Evolutionary conservation across 1,139 yeast genomes (phyloP), one percentile per base, ranked within the genome.

Genomic region (Saccharomycopsis phalli): DNA sequence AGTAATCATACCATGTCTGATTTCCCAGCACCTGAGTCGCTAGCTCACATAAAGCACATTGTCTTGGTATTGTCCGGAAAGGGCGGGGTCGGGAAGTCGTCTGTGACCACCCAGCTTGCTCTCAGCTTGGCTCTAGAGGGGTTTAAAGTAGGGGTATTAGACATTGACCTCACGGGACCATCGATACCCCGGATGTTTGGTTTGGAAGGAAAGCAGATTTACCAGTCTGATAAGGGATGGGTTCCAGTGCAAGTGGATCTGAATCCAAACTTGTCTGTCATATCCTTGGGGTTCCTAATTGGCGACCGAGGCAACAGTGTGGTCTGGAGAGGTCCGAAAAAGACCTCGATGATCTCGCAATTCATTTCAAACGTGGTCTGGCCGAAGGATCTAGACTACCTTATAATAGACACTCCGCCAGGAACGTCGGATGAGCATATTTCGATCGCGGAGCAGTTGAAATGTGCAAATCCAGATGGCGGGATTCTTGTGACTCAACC

Each of bases 361-460:
- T 88, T 93, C 55, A 66, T 93, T 34, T 75, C 76, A 47, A 97
- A 91, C 57, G 95, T 91, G 1, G 74, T 75, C 16, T 93, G 98
- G 98, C 95, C 87, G 1, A 71, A 69, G 14, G 67, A 63, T 21
- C 57, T 80, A 36, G 96, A 88, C 58, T 93, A 84, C 55, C 62
- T 93, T 43, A 63, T 93, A 33, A 88, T 93, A 6, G 99, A 93
- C 55, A 91, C 99, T 0, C 99, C 99, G 0, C 99, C 99, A 0
- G 99, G 99, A 0, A 91, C 99, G 0, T 81, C 95, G 0, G 99
- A 93, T 58, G 99, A 93, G 58, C 99, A 93, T 59, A 91, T 93
- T 34, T 88, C 96, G 2, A 81, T 93, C 23, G 97, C 96, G 2
- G 97, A 93, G 57, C 94, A 86, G 56, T 67, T 91, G 38, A 62